Percentiles rank a stretch among this genome's conserved stretches.
Evolutionary conservation across 1,284 basidiomycete genomes (phyloP).

Genomic region (Butyriboletus regius): DNA sequence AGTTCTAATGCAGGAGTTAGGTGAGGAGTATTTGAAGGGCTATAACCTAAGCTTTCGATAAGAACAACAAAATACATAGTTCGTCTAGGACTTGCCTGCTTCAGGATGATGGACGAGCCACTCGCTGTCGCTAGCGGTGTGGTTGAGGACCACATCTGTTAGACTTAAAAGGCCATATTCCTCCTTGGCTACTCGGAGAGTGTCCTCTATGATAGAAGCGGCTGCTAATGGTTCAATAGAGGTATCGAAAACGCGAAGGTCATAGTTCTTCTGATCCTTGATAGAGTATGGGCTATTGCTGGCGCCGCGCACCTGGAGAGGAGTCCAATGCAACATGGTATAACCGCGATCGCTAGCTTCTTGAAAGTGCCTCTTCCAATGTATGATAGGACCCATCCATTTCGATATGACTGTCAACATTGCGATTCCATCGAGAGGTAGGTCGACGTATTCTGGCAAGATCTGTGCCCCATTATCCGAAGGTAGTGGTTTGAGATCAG

Average conservation of each 20-base stretch:
- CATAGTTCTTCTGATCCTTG: constrained; percentile 75
- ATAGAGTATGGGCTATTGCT: constrained; percentile 90
- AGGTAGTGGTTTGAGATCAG: constrained; percentile 45
- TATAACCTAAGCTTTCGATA: constrained; percentile 59
- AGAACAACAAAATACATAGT: constrained; percentile 2
- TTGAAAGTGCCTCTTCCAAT: constrained; percentile 73
- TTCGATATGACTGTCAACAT: constrained; percentile 88
- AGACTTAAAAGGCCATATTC: constrained; percentile 81
- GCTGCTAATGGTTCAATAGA: constrained; percentile 46
- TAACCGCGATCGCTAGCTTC: constrained; percentile 84
- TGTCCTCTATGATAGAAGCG: constrained; percentile 51
- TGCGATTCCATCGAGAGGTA: constrained; percentile 78
- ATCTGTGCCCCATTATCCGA: constrained; percentile 45
- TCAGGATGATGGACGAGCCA: constrained; percentile 93
- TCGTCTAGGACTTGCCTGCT: constrained; percentile 52
- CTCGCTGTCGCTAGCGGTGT: constrained; percentile 84
- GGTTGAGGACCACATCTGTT: constrained; percentile 91
- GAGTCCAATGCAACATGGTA: constrained; percentile 93
- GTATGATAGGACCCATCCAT: constrained; percentile 82
- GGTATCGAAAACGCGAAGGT: constrained; percentile 60
- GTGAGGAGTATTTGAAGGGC: constrained; percentile 81
- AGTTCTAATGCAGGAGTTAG: constrained; percentile 81
- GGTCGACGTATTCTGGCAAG: constrained; percentile 46
- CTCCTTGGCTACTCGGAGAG: constrained; percentile 63
- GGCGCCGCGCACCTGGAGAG: constrained; percentile 80